Evolutionary conservation across 2,329 filamentous ascomycete genomes (phyloP), one percentile per base, ranked within the genome.

Genomic region (Ceratocystis cacaofunesta): DNA sequence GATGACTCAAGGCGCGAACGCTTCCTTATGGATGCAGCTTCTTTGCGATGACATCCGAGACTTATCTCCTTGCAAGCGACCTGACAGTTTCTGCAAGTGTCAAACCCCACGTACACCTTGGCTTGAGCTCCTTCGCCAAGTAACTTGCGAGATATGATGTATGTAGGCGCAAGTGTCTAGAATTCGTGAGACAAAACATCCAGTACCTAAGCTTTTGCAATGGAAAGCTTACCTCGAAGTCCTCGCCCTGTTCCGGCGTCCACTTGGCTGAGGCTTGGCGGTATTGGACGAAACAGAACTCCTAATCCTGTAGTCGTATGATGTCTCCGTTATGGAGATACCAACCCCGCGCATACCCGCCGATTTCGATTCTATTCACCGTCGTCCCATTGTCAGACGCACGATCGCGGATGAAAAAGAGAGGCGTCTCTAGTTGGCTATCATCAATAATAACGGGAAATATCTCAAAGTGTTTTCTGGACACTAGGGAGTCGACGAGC

Each of bases 31-130:
- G 62, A 78, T 75, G 28, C 17, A n/a, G 25, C 17, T 30, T 58
- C 55, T n/a, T 36, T 58, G 55, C n/a, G 6, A 58, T 58, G 55
- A 25, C 25, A 4, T 19, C 30, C 28, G 28, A 58, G 55, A 58
- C 22, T 19, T 22, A 58, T 58, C 17, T 6, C 76, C 70, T 90
- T 90, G 76, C 87, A 90, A 10, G 85, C 86, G 22, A 89, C 69
- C 70, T 90, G 87, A 65, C 78, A 78, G 46, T 78, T 76, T 0
- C 80, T 82, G 5, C 72, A 72, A 28, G 75, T 72, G 17, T 88
- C 78, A 2, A 79, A 71, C 6, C 76, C 74, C 5, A 77, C 69
- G 61, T 74, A 75, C 12, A 77, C 75, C 17, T 70, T 68, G 15
- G 72, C 76, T 67, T 77, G 74, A 25, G 73, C 71, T 1, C 76